These are phyloP conservation scores for Dalbergia cultrata DNA, from an alignment of 306 rosid genomes.

Conservation along the genomic window DNA sequence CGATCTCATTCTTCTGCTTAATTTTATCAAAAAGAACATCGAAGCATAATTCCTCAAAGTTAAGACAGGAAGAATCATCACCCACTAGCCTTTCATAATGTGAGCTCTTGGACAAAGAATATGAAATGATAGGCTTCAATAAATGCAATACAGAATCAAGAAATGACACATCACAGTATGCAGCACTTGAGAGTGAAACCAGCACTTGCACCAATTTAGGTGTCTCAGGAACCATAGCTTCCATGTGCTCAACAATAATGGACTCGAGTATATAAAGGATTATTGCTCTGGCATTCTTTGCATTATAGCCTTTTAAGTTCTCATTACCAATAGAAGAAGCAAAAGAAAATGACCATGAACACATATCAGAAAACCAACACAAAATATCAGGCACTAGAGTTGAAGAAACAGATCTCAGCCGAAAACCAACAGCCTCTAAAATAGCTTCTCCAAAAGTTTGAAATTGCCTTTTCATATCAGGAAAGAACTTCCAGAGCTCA, in stretches of 20 bases:
- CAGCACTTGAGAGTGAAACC: slow-evolving; percentile 75
- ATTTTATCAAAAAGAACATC: slow-evolving; percentile 70
- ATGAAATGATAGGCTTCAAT: slow-evolving; percentile 87
- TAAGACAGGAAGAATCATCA: slow-evolving; percentile 74
- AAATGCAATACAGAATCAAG: slow-evolving; percentile 75
- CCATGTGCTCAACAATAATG: slow-evolving; percentile 88
- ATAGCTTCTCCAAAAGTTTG: slow-evolving; percentile 82
- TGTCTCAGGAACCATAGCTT: slow-evolving; percentile 89
- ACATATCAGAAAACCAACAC: slow-evolving; percentile 91
- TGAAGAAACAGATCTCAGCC: slow-evolving; percentile 82
- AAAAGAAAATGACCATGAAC: slow-evolving; percentile 76
- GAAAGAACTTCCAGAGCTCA: slow-evolving; percentile 81
- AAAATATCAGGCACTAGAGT: slow-evolving; percentile 79
- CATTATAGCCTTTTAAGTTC: slow-evolving; percentile 74
- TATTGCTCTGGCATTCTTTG: slow-evolving; percentile 89
- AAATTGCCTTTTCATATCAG: slow-evolving; percentile 80
- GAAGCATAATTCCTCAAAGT: slow-evolving; percentile 91
- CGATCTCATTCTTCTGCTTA: slow-evolving; percentile 54
- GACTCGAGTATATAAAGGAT: slow-evolving; percentile 85
- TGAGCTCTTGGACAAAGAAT: slow-evolving; percentile 73
- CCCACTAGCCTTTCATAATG: slow-evolving; percentile 69
- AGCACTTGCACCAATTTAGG: slow-evolving; percentile 86
- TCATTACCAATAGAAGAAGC: slow-evolving; percentile 54
- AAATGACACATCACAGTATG: slow-evolving; percentile 91
- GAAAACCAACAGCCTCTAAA: slow-evolving; percentile 94